Evolutionary conservation across 768 basidiomycete species (phyloP).

Genomic region (Suillus weaverae): DNA sequence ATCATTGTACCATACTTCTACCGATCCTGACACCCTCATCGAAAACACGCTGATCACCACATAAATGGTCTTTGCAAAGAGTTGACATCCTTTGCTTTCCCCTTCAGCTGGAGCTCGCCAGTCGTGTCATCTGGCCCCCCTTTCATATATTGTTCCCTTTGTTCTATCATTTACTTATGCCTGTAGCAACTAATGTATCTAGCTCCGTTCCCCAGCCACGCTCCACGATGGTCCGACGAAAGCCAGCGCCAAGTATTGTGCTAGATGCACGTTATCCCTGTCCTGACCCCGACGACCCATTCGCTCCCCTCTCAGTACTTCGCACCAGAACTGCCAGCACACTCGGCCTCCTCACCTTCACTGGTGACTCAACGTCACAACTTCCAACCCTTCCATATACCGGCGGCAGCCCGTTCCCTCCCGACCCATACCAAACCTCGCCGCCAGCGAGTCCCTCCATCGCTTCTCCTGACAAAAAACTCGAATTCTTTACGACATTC

Average conservation of each 20-base stretch:
- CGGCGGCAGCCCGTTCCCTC: slow-evolving; percentile 30
- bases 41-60: slow-evolving; percentile 36
- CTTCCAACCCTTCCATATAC: slow-evolving; percentile 33
- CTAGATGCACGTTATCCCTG: slow-evolving; percentile 57
- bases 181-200: slow-evolving; percentile 28
- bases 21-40: slow-evolving; percentile 28
- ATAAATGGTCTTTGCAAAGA: slow-evolving; percentile 25
- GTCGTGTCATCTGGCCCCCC: slow-evolving; percentile 6
- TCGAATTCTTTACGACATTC: slow-evolving; percentile 19
- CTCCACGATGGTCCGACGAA: slow-evolving; percentile 40
- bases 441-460: slow-evolving; percentile 4
- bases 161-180: slow-evolving; percentile 27
- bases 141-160: slow-evolving; percentile 10
- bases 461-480: slow-evolving; percentile 8
- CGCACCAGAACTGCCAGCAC: slow-evolving; percentile 55
- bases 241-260: slow-evolving; percentile 56
- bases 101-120: slow-evolving; percentile 17
- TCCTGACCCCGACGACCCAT: slow-evolving; percentile 70
- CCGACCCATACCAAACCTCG: slow-evolving; percentile 31
- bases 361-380: slow-evolving; percentile 30
- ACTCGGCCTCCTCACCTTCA: slow-evolving; percentile 34
- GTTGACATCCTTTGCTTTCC: slow-evolving; percentile 13
- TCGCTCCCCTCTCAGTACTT: slow-evolving; percentile 65
- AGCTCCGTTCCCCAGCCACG: slow-evolving; percentile 23
- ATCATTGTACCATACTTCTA: slow-evolving; percentile 3